phyloP scores from a whole-genome alignment of 495 filamentous ascomycete genomes.

The Symbiotaphrina buchneri region DNA sequence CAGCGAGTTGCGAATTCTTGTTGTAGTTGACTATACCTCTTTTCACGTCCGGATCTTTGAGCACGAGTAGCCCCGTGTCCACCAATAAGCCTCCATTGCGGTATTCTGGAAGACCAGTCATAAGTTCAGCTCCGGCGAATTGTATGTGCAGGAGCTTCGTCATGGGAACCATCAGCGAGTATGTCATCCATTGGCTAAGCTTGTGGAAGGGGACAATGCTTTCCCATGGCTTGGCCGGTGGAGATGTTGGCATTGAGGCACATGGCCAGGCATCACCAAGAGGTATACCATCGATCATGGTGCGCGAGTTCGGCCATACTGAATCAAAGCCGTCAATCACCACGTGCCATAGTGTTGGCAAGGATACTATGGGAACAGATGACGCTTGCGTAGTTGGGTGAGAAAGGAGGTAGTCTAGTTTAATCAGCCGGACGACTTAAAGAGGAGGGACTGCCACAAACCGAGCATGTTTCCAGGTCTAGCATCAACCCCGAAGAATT shows the following conservation, averaged over 20 bases:
- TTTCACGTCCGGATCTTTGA: slow-evolving; percentile 43
- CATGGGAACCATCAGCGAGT: slow-evolving; percentile 80
- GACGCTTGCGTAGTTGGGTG: slow-evolving; percentile 75
- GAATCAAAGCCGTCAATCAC: slow-evolving; percentile 70
- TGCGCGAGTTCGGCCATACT: slow-evolving; percentile 81
- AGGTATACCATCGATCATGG: slow-evolving; percentile 67
- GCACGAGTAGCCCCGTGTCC: slow-evolving; percentile 54
- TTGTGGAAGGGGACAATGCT: slow-evolving; percentile 90
- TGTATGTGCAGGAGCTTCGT: slow-evolving; percentile 49
- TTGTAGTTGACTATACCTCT: slow-evolving; percentile 48
- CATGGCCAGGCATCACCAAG: slow-evolving; percentile 94
- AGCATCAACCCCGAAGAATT: slow-evolving; percentile 68
- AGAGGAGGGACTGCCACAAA: slow-evolving; percentile 17
- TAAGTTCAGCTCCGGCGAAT: slow-evolving; percentile 53
- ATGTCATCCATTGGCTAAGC: slow-evolving; percentile 74
- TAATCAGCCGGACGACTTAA: slow-evolving; percentile 5
- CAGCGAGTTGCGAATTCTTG: slow-evolving; percentile 48
- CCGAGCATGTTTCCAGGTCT: slow-evolving; percentile 90
- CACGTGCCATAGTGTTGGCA: slow-evolving; percentile 81
- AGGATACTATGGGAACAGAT: slow-evolving; percentile 63
- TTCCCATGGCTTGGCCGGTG: slow-evolving; percentile 66
- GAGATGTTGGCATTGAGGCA: slow-evolving; percentile 49
- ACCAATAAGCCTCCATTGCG: slow-evolving; percentile 72
- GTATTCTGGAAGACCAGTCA: slow-evolving; percentile 75
- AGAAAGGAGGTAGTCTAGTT: slow-evolving; percentile 68